Conservation (phyloP, 2,329 filamentous ascomycete genomes). For the Neopestalotiopsis sp. region DNA sequence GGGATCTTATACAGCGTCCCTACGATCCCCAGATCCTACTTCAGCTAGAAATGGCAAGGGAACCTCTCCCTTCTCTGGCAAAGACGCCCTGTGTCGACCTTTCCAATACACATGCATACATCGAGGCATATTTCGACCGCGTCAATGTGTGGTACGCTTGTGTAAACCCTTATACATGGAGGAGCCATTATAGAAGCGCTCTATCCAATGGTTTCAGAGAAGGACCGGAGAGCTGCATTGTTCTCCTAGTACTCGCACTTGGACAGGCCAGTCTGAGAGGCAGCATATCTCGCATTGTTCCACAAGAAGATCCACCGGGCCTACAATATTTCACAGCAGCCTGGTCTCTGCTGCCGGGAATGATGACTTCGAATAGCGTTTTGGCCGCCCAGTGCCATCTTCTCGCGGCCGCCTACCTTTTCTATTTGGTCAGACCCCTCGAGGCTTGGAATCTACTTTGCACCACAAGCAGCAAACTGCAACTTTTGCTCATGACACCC, state of each 20-base stretch:
- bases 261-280: slow-evolving; percentile 78
- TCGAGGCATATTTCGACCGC: slow-evolving; percentile 79
- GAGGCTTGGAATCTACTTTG: slow-evolving; percentile 85
- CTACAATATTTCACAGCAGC: slow-evolving; percentile 82
- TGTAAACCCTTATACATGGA: slow-evolving; percentile 83
- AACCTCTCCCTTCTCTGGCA: slow-evolving; percentile 72
- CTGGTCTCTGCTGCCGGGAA: slow-evolving; percentile 76
- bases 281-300: slow-evolving; percentile 75
- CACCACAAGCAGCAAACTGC: slow-evolving; percentile 81
- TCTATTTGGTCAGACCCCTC: slow-evolving; percentile 80
- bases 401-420: slow-evolving; percentile 80
- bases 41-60: slow-evolving; percentile 80
- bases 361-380: slow-evolving; percentile 82
- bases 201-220: slow-evolving; percentile 78
- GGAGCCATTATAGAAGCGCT: slow-evolving; percentile 75
- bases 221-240: slow-evolving; percentile 82
- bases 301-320: slow-evolving; percentile 74
- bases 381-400: slow-evolving; percentile 82
- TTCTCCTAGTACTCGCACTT: slow-evolving; percentile 77
- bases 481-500: slow-evolving; percentile 77
- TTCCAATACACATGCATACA: slow-evolving; percentile 76
- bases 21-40: slow-evolving; percentile 84
- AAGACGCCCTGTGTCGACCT: slow-evolving; percentile 72
- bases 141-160: slow-evolving; percentile 89
- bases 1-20: slow-evolving; percentile 75